Conservation (phyloP, 352 stramenopile species). For the Phytopythium delawarense region DNA sequence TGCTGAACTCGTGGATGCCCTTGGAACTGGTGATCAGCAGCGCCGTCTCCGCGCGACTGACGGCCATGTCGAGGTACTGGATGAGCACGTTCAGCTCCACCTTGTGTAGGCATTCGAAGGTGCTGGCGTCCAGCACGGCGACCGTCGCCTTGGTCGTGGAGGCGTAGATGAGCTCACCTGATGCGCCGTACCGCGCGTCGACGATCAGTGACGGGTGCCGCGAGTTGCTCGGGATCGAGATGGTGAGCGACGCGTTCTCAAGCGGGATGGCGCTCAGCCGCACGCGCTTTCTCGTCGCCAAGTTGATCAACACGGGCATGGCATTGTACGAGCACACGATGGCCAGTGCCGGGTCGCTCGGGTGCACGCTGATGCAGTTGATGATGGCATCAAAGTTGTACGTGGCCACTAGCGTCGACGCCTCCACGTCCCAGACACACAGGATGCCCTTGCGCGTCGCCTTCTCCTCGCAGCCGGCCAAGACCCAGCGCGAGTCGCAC, state of each 20-base stretch:
- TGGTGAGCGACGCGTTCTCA: constrained; percentile 44
- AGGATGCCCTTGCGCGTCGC: constrained; percentile 44
- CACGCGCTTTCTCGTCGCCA: constrained; percentile 26
- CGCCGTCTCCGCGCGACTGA: constrained; percentile 46
- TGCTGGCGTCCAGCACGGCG: constrained; percentile 49
- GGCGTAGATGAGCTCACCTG: constrained; percentile 59
- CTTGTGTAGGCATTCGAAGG: constrained; percentile 39
- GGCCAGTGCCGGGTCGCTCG: constrained; percentile 43
- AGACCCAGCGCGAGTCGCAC: constrained; percentile 53
- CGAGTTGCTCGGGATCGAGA: constrained; percentile 47
- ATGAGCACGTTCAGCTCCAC: constrained; percentile 49
- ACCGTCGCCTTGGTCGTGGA: constrained; percentile 65
- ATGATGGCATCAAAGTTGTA: constrained; percentile 58
- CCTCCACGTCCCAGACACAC: constrained; percentile 66
- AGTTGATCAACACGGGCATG: constrained; percentile 47
- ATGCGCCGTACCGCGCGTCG: constrained; percentile 44
- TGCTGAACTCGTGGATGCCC: constrained; percentile 62
- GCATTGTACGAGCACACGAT: constrained; percentile 60
- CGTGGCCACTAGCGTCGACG: constrained; percentile 47
- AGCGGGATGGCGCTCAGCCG: constrained; percentile 34
- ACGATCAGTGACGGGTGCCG: constrained; percentile 49
- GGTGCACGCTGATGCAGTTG: constrained; percentile 53
- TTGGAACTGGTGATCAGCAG: constrained; percentile 69
- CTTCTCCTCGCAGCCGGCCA: constrained; percentile 70
- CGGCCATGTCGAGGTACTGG: constrained; percentile 63